phyloP scores from a whole-genome alignment of 768 basidiomycete species.

The Mycena venus region DNA sequence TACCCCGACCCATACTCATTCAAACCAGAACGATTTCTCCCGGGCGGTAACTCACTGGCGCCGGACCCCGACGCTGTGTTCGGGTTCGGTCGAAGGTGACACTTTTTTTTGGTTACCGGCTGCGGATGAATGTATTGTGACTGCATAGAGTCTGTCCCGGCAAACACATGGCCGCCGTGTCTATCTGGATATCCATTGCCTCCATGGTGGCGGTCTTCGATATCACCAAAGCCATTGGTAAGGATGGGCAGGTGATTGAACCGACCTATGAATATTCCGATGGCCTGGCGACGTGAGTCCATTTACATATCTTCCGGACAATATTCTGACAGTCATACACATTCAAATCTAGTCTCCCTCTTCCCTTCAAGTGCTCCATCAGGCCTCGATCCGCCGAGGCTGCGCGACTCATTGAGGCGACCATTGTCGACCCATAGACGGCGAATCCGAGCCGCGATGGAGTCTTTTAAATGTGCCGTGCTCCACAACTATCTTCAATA shows the following conservation, averaged over 20 bases:
- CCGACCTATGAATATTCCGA: conserved; percentile 36
- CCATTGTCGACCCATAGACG: background rate
- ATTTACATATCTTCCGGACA: background rate
- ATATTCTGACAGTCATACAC: background rate
- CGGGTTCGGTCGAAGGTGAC: conserved; percentile 28
- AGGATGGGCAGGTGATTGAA: conserved; percentile 35
- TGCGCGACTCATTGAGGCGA: background rate
- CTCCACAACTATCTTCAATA: no score
- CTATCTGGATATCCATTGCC: conserved; percentile 17
- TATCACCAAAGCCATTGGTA: conserved; percentile 16
- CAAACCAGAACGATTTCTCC: conserved; percentile 42
- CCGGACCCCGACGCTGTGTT: background rate
- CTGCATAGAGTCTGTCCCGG: conserved; percentile 33
- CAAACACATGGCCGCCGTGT: background rate
- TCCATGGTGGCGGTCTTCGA: conserved; percentile 24
- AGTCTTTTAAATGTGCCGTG: no score
- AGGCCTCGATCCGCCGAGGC: background rate
- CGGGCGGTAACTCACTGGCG: background rate
- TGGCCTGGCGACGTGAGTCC: conserved; percentile 12
- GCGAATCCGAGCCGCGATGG: background rate
- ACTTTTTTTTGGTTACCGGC: background rate
- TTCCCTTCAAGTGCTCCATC: conserved; percentile 17
- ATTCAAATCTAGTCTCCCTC: background rate
- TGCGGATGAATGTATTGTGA: background rate
- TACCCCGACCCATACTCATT: conserved; percentile 41